These are phyloP conservation scores for Chytriomyces hyalinus DNA, from an alignment of 192 early-diverging fungal genomes.

Conservation along the genomic window DNA sequence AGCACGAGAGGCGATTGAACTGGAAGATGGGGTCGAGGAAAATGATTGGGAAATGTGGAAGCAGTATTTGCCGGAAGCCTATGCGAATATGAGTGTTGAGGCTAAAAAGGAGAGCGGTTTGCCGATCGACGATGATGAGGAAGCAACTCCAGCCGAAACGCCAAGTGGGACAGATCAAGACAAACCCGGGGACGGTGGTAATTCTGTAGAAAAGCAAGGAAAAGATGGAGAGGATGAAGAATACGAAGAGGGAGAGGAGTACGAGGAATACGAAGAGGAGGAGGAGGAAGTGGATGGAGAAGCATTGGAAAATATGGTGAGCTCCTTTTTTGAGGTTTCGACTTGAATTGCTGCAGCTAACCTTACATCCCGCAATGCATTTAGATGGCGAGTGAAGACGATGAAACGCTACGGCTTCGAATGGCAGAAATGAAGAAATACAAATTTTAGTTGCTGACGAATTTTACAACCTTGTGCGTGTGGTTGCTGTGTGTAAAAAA, in stretches of 20 bases:
- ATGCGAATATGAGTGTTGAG: conserved; percentile 18
- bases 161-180: not conserved
- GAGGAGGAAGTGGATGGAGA: conserved; percentile 25
- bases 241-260: conserved; percentile 48
- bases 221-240: conserved; percentile 42
- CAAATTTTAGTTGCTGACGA: not conserved
- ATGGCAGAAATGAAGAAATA: conserved; percentile 26
- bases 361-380: not conserved
- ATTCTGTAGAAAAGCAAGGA: conserved; percentile 36
- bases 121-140: conserved; percentile 35
- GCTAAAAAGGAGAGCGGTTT: conserved; percentile 31
- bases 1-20: not conserved
- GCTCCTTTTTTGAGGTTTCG: not conserved
- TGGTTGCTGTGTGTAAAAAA: too few relatives aligned
- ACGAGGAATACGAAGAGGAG: conserved; percentile 46
- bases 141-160: not conserved
- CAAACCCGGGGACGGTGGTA: conserved; percentile 25
- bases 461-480: not conserved
- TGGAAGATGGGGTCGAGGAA: not conserved
- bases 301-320: conserved; percentile 7
- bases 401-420: conserved; percentile 8
- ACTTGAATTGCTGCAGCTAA: not conserved
- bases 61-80: conserved; percentile 21
- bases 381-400: conserved; percentile 25
- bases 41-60: conserved; percentile 27